Conservation (phyloP, 108 stramenopile species). For the Pseudonitzschia multiseries region DNA sequence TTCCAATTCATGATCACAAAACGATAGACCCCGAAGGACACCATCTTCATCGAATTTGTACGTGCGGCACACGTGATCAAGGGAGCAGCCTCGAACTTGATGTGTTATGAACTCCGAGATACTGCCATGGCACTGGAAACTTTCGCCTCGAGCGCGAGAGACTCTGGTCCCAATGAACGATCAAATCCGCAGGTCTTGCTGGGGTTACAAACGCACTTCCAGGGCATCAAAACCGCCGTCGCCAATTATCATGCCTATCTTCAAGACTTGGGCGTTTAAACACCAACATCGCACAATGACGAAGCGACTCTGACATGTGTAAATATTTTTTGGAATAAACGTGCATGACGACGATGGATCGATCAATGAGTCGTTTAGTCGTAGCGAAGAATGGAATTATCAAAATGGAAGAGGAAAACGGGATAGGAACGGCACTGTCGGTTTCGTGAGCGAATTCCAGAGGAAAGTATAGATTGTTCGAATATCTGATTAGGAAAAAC, state of each 20-base stretch:
- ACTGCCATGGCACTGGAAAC: slow-evolving; percentile 71
- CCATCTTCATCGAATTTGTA: slow-evolving; percentile 65
- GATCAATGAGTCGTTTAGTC: too few relatives aligned
- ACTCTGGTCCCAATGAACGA: slow-evolving; percentile 25
- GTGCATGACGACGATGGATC: neutral
- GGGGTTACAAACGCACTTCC: slow-evolving; percentile 46
- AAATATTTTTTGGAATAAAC: neutral
- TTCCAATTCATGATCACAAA: too few relatives aligned
- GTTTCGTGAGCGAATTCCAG: too few relatives aligned
- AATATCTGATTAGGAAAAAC: too few relatives aligned
- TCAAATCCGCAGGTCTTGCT: slow-evolving; percentile 18
- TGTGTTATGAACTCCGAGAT: slow-evolving; percentile 79
- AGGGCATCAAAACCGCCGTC: slow-evolving; percentile 55
- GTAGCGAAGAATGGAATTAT: too few relatives aligned
- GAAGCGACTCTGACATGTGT: neutral
- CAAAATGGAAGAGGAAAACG: too few relatives aligned
- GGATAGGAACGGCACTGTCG: too few relatives aligned
- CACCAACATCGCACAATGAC: neutral
- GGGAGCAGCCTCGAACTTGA: slow-evolving; percentile 90
- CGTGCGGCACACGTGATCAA: slow-evolving; percentile 89
- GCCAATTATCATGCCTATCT: slow-evolving; percentile 60
- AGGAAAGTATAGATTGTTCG: too few relatives aligned
- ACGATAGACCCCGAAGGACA: slow-evolving; percentile 47
- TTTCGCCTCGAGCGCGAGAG: slow-evolving; percentile 41
- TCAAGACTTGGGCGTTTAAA: slow-evolving; percentile 10